A percentile compares a stretch with the other conserved stretches of the same genome.
phyloP scores from a whole-genome alignment of 352 stramenopile genomes.

The Globisporangium recalcitrans region DNA sequence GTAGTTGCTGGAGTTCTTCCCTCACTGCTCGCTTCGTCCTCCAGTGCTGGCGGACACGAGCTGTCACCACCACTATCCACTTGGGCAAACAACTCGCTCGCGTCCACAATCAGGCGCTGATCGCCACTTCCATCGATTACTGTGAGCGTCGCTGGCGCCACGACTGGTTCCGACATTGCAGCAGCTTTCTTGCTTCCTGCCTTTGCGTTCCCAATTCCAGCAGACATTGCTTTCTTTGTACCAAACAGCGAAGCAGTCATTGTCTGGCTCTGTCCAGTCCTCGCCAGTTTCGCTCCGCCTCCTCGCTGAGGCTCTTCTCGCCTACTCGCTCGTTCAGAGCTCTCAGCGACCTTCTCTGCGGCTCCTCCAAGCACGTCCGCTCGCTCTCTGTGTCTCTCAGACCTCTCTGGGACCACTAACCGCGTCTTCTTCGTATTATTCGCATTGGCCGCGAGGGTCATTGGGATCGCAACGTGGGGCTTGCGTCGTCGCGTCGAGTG shows the following conservation, averaged over 20 bases:
- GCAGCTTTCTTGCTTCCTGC: neutral
- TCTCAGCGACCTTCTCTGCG: neutral
- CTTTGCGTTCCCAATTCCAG: neutral
- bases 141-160: neutral
- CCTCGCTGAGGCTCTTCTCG: neutral
- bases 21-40: neutral
- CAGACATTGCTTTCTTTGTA: neutral
- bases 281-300: neutral
- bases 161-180: neutral
- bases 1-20: neutral
- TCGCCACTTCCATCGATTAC: neutral
- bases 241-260: neutral
- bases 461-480: conserved; percentile 56
- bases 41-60: neutral
- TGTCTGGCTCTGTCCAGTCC: no score
- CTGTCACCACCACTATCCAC: neutral
- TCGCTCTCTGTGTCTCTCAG: neutral
- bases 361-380: neutral
- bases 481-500: conserved; percentile 54
- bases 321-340: neutral
- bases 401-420: no score
- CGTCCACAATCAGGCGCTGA: neutral
- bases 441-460: conserved; percentile 15
- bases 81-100: neutral
- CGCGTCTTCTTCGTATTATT: no score